These are phyloP conservation scores for Fusarium stilboides DNA, from an alignment of 2,329 filamentous ascomycete species.

Conservation along the genomic window DNA sequence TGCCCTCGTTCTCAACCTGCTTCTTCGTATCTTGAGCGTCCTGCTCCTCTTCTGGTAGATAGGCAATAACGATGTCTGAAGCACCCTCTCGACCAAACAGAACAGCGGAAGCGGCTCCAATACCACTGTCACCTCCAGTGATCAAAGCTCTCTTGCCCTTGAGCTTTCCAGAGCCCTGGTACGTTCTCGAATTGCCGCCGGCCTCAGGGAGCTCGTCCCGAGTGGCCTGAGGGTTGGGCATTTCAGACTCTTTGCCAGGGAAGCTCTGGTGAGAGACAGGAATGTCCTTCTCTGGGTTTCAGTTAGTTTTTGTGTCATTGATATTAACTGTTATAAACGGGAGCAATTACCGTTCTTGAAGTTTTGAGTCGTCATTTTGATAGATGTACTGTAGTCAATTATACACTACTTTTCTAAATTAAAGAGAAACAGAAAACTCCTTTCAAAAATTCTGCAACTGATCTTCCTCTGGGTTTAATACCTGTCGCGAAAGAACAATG, in stretches of 20 bases:
- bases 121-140: constrained; percentile 85
- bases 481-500: neutral
- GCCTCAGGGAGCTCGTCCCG: constrained; percentile 77
- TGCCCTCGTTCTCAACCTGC: constrained; percentile 76
- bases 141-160: constrained; percentile 83
- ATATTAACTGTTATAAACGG: neutral
- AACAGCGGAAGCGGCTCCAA: constrained; percentile 81
- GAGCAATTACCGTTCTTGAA: constrained; percentile 42
- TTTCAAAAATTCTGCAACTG: neutral
- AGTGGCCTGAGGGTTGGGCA: constrained; percentile 63
- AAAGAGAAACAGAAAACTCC: neutral
- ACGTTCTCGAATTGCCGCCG: constrained; percentile 77
- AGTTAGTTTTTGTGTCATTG: constrained; percentile 6
- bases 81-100: constrained; percentile 88
- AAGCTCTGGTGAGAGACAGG: constrained; percentile 51
- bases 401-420: neutral
- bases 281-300: constrained; percentile 55
- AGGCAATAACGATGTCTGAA: constrained; percentile 76
- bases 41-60: constrained; percentile 81
- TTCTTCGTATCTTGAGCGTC: constrained; percentile 83
- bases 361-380: constrained; percentile 44
- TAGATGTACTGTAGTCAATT: neutral
- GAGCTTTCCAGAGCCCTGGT: constrained; percentile 83
- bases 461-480: constrained; percentile 26
- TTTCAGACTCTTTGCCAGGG: constrained; percentile 49